Base-by-base conservation (phyloP, 164 flowering plant genomes). In the Chloranthus sessilifolius region DNA sequence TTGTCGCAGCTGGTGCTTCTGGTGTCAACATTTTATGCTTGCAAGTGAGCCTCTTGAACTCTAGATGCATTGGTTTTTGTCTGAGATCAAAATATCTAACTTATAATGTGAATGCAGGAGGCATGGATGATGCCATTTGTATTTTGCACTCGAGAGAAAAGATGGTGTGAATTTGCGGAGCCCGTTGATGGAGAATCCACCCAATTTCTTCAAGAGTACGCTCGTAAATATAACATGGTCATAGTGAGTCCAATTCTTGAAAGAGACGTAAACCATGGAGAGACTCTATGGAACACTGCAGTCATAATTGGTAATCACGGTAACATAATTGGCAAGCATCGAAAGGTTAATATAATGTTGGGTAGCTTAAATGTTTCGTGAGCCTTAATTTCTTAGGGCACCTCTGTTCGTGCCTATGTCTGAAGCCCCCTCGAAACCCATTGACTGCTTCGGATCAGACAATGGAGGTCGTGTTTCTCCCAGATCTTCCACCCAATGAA, bases 51-150 rank as follows among this genome's bases (percentile, higher is more conserved):
- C n/a, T n/a, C n/a, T n/a, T n/a, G n/a, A n/a, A n/a, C n/a, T 24
- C 9, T 5, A 15, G 2, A 3, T 37, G 38, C 29, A 36, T 6
- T n/a, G 20, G n/a, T 20, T 19, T 3, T n/a, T 38, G 7, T 24
- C 15, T 21, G 12, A 31, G 12, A n/a, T 15, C 25, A 42, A 24
- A 10, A 10, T n/a, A 42, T 3, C n/a, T 42, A 7, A 20, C 11
- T 21, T 30, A 1, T 30, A 28, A 15, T 57, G 25, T 42, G 19
- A 37, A 50, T 55, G 25, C 72, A 91, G 98, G 99, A 92, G 65
- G 91, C 91, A 46, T 88, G 95, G 99, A 85, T 58, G 56, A 92
- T 88, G 96, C 99, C 96, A 16, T 92, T 92, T 74, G 99, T 85
- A 43, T 88, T 92, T 62, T 92, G 99, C 65, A 92, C 99, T 3